These are phyloP conservation scores for Actinidia arguta DNA, from an alignment of 179 eudicot genomes.

Conservation along the genomic window DNA sequence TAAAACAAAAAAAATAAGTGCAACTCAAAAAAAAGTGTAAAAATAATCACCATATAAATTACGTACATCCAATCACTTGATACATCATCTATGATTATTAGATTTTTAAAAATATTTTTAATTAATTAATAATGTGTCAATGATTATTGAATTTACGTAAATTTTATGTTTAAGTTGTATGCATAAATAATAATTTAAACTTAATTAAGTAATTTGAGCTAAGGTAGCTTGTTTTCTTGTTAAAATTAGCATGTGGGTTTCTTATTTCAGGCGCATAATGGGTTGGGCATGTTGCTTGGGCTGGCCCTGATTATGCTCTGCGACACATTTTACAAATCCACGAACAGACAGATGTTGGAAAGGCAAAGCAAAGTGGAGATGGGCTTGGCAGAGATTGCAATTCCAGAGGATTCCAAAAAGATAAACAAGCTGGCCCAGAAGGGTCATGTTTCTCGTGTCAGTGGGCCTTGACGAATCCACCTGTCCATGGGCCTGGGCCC, in stretches of 20 bases:
- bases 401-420: neutral
- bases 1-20: too few relatives aligned
- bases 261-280: conserved; percentile 61
- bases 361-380: conserved; percentile 48
- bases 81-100: too few relatives aligned
- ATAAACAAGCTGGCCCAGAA: neutral
- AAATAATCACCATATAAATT: too few relatives aligned
- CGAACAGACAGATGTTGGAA: conserved; percentile 47
- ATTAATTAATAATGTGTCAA: too few relatives aligned
- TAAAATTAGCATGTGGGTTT: neutral
- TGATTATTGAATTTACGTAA: too few relatives aligned
- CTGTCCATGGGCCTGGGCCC: neutral
- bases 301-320: conserved; percentile 65
- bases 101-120: too few relatives aligned
- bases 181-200: too few relatives aligned
- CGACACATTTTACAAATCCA: conserved; percentile 62
- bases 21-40: too few relatives aligned
- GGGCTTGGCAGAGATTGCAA: conserved; percentile 38
- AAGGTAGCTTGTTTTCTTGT: neutral
- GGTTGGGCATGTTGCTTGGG: conserved; percentile 58
- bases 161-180: too few relatives aligned
- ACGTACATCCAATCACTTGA: too few relatives aligned
- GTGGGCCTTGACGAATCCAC: neutral
- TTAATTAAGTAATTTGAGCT: too few relatives aligned
- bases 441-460: neutral